phyloP scores from a whole-genome alignment of 371 early-diverging fungal genomes.

The Mucor piriformis region DNA sequence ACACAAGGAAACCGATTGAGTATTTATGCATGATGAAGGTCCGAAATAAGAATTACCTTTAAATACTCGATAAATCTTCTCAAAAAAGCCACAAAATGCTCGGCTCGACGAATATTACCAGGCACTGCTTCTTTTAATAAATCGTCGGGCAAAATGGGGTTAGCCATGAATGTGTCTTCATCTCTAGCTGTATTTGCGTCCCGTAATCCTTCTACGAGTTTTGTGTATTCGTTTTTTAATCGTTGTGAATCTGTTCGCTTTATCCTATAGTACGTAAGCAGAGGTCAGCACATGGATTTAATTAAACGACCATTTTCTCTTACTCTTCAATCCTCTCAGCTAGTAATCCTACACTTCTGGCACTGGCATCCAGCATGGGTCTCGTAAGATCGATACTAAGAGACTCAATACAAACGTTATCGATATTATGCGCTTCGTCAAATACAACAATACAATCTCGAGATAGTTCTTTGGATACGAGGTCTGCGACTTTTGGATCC shows the following conservation, averaged over 20 bases:
- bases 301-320: background rate
- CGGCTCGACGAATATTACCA: slow-evolving; percentile 97
- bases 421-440: slow-evolving; percentile 99
- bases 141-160: slow-evolving; percentile 92
- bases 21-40: too few relatives aligned
- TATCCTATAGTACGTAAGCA: slow-evolving; percentile 54
- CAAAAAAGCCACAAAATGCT: slow-evolving; percentile 97
- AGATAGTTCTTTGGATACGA: slow-evolving; percentile 94
- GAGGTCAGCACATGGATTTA: background rate
- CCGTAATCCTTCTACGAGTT: slow-evolving; percentile 87
- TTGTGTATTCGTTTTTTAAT: slow-evolving; percentile 86
- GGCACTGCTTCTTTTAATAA: slow-evolving; percentile 94
- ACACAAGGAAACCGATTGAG: background rate
- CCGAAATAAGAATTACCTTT: too few relatives aligned
- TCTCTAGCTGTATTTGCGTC: slow-evolving; percentile 75
- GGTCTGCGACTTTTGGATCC: slow-evolving; percentile 98
- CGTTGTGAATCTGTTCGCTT: slow-evolving; percentile 87
- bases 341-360: slow-evolving; percentile 76
- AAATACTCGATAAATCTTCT: slow-evolving; percentile 98
- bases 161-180: slow-evolving; percentile 78
- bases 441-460: slow-evolving; percentile 98
- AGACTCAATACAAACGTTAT: slow-evolving; percentile 98
- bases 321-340: slow-evolving; percentile 75
- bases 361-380: slow-evolving; percentile 89
- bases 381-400: slow-evolving; percentile 93